Percentiles rank a stretch among this genome's conserved stretches.
phyloP scores from a whole-genome alignment of 2,329 filamentous ascomycete species.

The Sporothrix luriei region DNA sequence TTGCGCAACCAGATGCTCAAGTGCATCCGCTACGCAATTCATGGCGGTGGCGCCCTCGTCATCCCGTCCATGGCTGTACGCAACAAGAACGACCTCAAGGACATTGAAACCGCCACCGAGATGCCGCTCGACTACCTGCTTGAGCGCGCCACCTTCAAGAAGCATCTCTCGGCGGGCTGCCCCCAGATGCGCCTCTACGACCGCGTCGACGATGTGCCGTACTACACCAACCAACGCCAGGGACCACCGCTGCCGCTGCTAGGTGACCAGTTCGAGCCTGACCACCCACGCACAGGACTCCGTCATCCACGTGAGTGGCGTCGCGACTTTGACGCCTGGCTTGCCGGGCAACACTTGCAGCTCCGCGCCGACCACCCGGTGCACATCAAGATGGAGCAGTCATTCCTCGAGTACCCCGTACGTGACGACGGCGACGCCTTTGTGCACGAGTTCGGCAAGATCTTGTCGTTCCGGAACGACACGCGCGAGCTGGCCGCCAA shows the following conservation, averaged over 20 bases:
- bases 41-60: constrained; percentile 44
- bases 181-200: constrained; percentile 41
- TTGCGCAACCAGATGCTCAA: constrained; percentile 48
- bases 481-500: constrained; percentile 41
- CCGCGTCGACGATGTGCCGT: constrained; percentile 40
- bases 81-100: constrained; percentile 41
- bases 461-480: constrained; percentile 42
- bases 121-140: constrained; percentile 42
- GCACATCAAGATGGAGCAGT: constrained; percentile 42
- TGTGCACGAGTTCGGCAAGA: constrained; percentile 43
- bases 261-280: constrained; percentile 42
- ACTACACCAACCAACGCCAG: constrained; percentile 35
- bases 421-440: constrained; percentile 44
- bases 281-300: constrained; percentile 39
- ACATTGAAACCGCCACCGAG: constrained; percentile 41
- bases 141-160: constrained; percentile 40
- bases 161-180: constrained; percentile 38
- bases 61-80: constrained; percentile 45
- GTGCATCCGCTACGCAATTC: constrained; percentile 48
- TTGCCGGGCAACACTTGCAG: constrained; percentile 37
- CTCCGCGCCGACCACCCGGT: constrained; percentile 35
- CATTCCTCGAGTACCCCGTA: constrained; percentile 46
- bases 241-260: constrained; percentile 37
- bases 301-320: constrained; percentile 40
- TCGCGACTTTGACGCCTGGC: constrained; percentile 40